Conservation (phyloP, 176 grass and related monocot species). For the Alloteropsis semialata region DNA sequence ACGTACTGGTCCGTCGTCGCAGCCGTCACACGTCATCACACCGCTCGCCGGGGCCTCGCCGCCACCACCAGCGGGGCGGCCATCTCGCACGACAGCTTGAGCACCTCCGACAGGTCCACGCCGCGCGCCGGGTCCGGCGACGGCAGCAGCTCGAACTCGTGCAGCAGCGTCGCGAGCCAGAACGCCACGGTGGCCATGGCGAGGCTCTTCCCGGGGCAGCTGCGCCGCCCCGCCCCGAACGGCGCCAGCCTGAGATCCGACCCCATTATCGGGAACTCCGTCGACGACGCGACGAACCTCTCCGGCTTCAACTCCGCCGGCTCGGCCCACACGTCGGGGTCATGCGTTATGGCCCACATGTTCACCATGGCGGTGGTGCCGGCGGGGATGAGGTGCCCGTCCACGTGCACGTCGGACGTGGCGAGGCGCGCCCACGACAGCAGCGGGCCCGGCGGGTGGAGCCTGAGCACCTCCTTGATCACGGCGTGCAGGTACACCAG, state of each 20-base stretch:
- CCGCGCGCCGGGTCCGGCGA: neutral
- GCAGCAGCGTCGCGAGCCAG: conserved; percentile 77
- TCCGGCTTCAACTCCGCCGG: conserved; percentile 52
- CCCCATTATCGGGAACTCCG: conserved; percentile 38
- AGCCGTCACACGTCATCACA: neutral
- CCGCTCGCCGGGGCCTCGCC: neutral
- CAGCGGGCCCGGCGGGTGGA: conserved; percentile 90
- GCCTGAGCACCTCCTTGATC: conserved; percentile 71
- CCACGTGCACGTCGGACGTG: conserved; percentile 63
- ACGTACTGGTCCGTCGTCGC: neutral
- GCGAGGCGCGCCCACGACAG: conserved; percentile 88
- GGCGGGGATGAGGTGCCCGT: conserved; percentile 52
- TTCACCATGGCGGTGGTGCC: conserved; percentile 97
- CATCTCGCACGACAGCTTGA: conserved; percentile 94
- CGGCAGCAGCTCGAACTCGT: conserved; percentile 56
- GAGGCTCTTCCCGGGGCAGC: conserved; percentile 82
- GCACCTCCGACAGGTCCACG: conserved; percentile 62
- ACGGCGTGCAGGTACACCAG: conserved; percentile 78
- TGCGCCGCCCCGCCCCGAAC: conserved; percentile 69
- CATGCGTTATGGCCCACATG: conserved; percentile 97
- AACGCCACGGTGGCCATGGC: conserved; percentile 77
- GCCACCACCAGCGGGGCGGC: conserved; percentile 51
- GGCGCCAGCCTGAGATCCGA: conserved; percentile 77
- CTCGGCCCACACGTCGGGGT: conserved; percentile 57
- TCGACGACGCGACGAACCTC: conserved; percentile 27